Evolutionary conservation across 768 basidiomycete genomes (phyloP).

Genomic region (Phylloporus sp.): DNA sequence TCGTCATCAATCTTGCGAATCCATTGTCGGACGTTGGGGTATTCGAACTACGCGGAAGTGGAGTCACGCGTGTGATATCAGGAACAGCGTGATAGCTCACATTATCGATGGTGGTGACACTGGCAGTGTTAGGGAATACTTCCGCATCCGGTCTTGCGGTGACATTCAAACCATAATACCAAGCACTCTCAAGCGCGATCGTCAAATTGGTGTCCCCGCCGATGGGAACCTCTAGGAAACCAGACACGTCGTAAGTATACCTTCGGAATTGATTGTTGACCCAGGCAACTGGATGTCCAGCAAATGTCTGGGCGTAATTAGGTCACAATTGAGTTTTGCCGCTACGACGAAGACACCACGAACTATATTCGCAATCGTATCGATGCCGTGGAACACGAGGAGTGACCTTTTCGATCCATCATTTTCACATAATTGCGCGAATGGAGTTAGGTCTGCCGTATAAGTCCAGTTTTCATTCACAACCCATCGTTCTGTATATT

Average conservation of each 20-base stretch:
- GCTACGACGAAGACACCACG: slow-evolving; percentile 14
- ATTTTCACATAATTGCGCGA: slow-evolving; percentile 26
- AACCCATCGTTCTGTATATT: slow-evolving; percentile 54
- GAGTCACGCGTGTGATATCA: not conserved
- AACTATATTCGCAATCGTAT: slow-evolving; percentile 54
- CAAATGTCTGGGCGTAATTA: slow-evolving; percentile 37
- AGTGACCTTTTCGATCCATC: slow-evolving; percentile 31
- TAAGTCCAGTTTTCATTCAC: slow-evolving; percentile 56
- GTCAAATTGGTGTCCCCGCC: slow-evolving; percentile 41
- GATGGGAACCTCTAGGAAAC: slow-evolving; percentile 32
- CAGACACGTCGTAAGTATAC: slow-evolving; percentile 48
- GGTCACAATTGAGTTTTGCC: not conserved
- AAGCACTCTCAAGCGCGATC: slow-evolving; percentile 50
- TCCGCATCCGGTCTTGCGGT: slow-evolving; percentile 46
- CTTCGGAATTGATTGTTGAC: slow-evolving; percentile 55
- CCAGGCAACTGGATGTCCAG: slow-evolving; percentile 50
- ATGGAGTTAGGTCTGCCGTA: slow-evolving; percentile 47
- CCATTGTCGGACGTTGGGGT: slow-evolving; percentile 43
- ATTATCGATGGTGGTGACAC: slow-evolving; percentile 21
- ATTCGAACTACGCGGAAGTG: slow-evolving; percentile 39
- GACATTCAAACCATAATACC: slow-evolving; percentile 50
- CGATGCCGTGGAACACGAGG: slow-evolving; percentile 52
- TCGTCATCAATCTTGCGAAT: slow-evolving; percentile 49
- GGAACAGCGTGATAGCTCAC: slow-evolving; percentile 19
- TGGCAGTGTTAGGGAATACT: slow-evolving; percentile 31